Conservation (phyloP, 106 monocot genomes). For the Dendrobium chrysotoxum region DNA sequence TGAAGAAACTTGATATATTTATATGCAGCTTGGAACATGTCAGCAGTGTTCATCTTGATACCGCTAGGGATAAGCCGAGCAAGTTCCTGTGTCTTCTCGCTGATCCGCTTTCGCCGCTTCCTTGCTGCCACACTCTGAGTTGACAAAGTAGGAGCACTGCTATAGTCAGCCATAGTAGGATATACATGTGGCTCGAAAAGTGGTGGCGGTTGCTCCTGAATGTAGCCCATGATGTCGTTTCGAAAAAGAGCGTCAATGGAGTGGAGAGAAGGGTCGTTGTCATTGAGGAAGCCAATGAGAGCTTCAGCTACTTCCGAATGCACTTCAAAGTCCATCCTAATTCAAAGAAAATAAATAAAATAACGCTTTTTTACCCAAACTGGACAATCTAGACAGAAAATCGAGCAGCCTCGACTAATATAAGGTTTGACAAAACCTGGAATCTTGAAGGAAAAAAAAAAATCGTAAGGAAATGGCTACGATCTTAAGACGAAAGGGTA, state of each 20-base stretch:
- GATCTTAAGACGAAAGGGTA: conserved; percentile 1
- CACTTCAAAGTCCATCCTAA: not conserved
- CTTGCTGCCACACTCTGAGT: conserved; percentile 56
- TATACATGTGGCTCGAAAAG: no score
- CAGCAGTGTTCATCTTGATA: conserved; percentile 52
- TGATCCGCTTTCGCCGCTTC: conserved; percentile 68
- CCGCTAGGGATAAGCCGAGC: conserved; percentile 55
- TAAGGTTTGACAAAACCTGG: not conserved
- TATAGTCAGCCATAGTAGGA: not conserved
- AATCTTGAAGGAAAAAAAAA: not conserved
- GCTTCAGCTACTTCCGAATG: conserved; percentile 34
- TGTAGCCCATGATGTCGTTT: not conserved
- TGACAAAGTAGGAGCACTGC: conserved; percentile 9
- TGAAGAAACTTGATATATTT: conserved; percentile 62
- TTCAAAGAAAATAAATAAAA: no score
- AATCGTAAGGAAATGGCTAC: not conserved
- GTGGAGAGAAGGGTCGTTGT: conserved; percentile 10
- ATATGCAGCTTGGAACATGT: conserved; percentile 3
- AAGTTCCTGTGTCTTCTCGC: conserved; percentile 64
- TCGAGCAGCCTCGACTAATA: not conserved
- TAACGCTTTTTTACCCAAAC: not conserved
- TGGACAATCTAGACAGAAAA: not conserved
- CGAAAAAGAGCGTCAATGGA: conserved; percentile 10
- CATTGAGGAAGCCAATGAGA: conserved; percentile 37
- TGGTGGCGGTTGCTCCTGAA: not conserved